These are phyloP conservation scores for Vanrija sp. DNA, from an alignment of 1,284 basidiomycete species.

Conservation along the genomic window DNA sequence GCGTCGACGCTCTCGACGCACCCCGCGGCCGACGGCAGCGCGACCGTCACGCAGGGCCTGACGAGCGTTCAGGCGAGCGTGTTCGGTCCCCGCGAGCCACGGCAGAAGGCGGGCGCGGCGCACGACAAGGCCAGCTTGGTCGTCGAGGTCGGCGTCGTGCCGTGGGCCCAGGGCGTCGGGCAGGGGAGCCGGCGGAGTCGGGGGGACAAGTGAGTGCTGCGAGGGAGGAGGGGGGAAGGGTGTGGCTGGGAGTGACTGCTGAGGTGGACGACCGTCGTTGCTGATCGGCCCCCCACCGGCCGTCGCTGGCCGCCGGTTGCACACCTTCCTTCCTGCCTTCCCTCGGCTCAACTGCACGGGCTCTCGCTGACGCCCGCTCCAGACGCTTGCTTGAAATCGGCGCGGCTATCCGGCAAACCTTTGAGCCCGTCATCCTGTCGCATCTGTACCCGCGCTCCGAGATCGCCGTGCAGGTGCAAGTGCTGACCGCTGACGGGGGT, in stretches of 20 bases:
- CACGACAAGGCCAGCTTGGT: constrained; percentile 80
- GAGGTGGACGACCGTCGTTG: too few relatives aligned
- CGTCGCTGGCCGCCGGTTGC: too few relatives aligned
- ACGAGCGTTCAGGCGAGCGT: constrained; percentile 83
- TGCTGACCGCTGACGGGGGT: constrained; percentile 86
- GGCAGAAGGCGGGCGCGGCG: constrained; percentile 64
- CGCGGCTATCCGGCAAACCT: constrained; percentile 82
- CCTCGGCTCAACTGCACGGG: too few relatives aligned
- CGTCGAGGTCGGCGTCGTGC: constrained; percentile 77
- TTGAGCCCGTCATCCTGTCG: constrained; percentile 89
- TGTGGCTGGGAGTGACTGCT: too few relatives aligned
- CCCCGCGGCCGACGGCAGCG: constrained; percentile 75
- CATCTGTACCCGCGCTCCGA: constrained; percentile 87
- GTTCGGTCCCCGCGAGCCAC: constrained; percentile 86
- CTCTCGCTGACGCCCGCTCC: constrained; percentile 5
- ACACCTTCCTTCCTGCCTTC: too few relatives aligned
- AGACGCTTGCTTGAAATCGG: constrained; percentile 87
- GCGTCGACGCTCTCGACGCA: constrained; percentile 72
- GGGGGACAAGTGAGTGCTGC: constrained; percentile 76
- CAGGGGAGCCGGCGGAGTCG: constrained; percentile 55
- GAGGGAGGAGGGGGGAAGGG: too few relatives aligned
- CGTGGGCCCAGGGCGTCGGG: constrained; percentile 77
- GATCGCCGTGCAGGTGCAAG: constrained; percentile 89
- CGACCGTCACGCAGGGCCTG: constrained; percentile 79
- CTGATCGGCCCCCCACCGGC: too few relatives aligned